These are phyloP conservation scores for Fusarium globosum DNA, from an alignment of 2,329 filamentous ascomycete genomes.

Conservation along the genomic window DNA sequence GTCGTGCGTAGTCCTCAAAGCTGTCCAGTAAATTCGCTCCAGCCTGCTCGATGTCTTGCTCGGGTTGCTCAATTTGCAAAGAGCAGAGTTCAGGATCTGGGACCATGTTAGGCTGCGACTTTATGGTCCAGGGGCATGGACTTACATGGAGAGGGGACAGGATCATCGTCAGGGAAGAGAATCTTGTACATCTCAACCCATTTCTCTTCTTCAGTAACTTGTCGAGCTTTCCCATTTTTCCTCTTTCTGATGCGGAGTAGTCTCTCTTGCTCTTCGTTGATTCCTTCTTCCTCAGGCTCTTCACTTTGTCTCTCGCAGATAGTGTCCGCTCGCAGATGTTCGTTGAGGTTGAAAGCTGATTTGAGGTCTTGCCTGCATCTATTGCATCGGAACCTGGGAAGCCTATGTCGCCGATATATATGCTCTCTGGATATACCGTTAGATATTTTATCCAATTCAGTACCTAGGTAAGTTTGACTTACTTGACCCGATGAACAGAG, in stretches of 20 bases:
- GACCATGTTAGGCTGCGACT: background rate
- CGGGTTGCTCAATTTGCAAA: background rate
- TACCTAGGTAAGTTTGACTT: background rate
- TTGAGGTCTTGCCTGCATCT: background rate
- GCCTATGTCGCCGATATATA: background rate
- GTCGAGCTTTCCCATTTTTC: background rate
- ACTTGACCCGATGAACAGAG: background rate
- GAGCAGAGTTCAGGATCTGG: background rate
- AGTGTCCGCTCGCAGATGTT: background rate
- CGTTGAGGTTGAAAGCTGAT: background rate
- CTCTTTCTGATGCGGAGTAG: background rate
- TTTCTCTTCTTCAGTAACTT: background rate
- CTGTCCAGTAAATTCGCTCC: background rate
- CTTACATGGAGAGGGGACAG: background rate
- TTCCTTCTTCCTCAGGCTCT: background rate
- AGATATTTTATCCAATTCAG: accelerated
- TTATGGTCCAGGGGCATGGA: background rate
- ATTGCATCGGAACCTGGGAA: background rate
- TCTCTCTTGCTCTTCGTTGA: background rate
- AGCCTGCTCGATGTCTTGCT: accelerated
- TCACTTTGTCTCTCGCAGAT: background rate
- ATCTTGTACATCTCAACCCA: slow-evolving; percentile 5
- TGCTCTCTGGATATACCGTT: background rate
- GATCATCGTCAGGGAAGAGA: background rate
- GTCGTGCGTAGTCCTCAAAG: background rate